Base-by-base conservation (phyloP, 495 filamentous ascomycete species). In the Darksidea phi region DNA sequence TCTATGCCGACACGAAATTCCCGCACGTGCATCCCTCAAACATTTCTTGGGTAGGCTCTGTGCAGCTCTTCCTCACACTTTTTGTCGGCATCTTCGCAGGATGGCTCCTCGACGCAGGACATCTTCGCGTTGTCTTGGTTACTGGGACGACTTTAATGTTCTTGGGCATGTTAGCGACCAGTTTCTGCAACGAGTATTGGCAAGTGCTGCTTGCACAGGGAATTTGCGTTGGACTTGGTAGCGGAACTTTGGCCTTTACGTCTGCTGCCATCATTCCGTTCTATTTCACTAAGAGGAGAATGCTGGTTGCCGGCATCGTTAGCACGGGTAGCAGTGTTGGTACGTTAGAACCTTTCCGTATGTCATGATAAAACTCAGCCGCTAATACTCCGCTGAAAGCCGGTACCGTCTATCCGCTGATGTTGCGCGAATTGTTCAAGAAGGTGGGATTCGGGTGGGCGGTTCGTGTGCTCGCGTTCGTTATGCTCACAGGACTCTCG, bases 31-130 rank as follows among this genome's bases (percentile, higher is more conserved):
- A 12, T 26, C 61, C 64, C 10, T 63, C 62, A 21, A 15, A 10
- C 12, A 72, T 72, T 28, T 59, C 68, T 6, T 70, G 68, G 68
- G 67, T 72, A 18, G 70, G 68, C 32, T 62, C 52, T 18, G 36
- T 66, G 32, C 70, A 72, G 41, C 56, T 69, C 13, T 67, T 68
- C 17, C 62, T 72, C 43, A 48, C 69, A 2, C 62, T 70, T 32
- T 59, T 66, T 11, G 48, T 69, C 25, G 69, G 63, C 38, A 46
- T 61, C 1, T 63, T 63, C 3, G 57, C 67, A 12, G 69, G 70
- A 13, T 34, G 54, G 28, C 28, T 61, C n/a, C 48, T 70, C 18
- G 70, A 72, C 43, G 38, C 54, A 23, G 66, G 69, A 20, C 61
- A 71, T 50, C 59, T 71, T 48, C 64, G 68, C 15, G 10, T 15